phyloP scores from a whole-genome alignment of 1,284 basidiomycete genomes.

The Amylostereum chailletii region DNA sequence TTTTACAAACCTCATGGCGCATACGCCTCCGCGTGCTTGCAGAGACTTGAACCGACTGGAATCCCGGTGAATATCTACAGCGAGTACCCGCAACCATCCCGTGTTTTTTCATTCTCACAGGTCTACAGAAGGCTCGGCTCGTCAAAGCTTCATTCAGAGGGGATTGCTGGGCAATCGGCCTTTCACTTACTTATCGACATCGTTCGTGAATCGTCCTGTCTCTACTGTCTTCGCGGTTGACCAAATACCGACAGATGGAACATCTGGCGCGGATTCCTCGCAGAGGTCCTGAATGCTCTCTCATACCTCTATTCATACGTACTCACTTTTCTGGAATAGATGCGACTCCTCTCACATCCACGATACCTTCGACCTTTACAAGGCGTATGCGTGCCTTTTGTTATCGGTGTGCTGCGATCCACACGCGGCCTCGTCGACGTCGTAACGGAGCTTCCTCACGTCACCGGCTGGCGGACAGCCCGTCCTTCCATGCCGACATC shows the following conservation, averaged over 20 bases:
- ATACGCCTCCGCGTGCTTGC: no score
- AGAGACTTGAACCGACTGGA: no score
- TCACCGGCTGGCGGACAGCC: slow-evolving; percentile 16
- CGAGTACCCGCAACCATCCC: no score
- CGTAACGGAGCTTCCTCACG: slow-evolving; percentile 18
- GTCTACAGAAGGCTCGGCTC: no score
- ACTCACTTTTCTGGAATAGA: slow-evolving; percentile 4
- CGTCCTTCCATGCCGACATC: slow-evolving; percentile 11
- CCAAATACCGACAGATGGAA: slow-evolving; percentile 6
- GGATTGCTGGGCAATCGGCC: no score
- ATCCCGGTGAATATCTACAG: no score
- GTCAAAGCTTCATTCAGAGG: no score
- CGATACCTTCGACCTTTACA: slow-evolving; percentile 18
- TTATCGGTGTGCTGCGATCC: slow-evolving; percentile 15
- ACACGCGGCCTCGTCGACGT: slow-evolving; percentile 13
- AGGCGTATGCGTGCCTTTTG: slow-evolving; percentile 15
- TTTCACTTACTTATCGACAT: no score
- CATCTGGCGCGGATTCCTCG: slow-evolving; percentile 8
- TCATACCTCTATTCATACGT: not conserved
- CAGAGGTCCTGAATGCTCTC: slow-evolving; percentile 3
- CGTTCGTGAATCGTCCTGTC: no score
- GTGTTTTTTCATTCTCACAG: no score
- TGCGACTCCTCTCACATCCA: slow-evolving; percentile 16
- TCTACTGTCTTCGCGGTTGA: no score
- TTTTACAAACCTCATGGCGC: no score